A percentile compares a stretch with the other conserved stretches of the same genome.
These are phyloP conservation scores for Polychaeton citri DNA, from an alignment of 2,329 filamentous ascomycete species.

Conservation along the genomic window DNA sequence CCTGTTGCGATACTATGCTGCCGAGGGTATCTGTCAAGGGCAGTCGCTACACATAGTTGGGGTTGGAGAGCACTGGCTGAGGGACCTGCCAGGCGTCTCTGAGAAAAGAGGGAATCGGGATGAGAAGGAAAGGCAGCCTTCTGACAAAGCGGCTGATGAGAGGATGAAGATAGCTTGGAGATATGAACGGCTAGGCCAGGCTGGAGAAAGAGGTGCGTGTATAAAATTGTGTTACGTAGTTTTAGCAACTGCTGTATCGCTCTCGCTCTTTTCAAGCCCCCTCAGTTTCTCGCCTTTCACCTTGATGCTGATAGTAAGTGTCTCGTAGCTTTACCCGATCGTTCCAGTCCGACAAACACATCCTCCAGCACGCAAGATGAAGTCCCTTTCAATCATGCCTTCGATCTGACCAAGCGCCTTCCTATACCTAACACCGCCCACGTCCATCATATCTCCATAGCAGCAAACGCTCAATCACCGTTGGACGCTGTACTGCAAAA, in stretches of 20 bases:
- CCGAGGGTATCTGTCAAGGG: constrained; percentile 82
- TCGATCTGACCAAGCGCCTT: constrained; percentile 39
- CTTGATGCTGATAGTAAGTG: constrained; percentile 10
- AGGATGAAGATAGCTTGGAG: constrained; percentile 99
- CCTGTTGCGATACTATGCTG: constrained; percentile 76
- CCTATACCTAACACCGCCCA: constrained; percentile 25
- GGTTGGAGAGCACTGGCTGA: constrained; percentile 63
- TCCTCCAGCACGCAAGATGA: constrained; percentile 2
- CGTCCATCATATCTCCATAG: constrained; percentile 42
- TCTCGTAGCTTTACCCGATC: constrained; percentile 16
- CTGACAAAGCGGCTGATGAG: constrained; percentile 35
- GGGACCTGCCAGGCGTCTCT: constrained; percentile 65
- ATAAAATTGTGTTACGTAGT: not conserved
- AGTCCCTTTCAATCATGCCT: constrained; percentile 35
- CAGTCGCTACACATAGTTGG: constrained; percentile 81
- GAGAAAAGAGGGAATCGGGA: constrained; percentile 23
- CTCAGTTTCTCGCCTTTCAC: not conserved
- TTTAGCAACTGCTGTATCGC: constrained; percentile 1
- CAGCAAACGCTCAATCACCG: constrained; percentile 41
- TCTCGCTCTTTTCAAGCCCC: constrained; percentile 6
- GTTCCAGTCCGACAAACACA: constrained; percentile 5
- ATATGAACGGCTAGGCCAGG: constrained; percentile 73
- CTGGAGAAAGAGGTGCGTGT: constrained; percentile 51
- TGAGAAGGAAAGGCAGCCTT: constrained; percentile 21
- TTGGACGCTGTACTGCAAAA: constrained; percentile 53